Evolutionary conservation across 371 early-diverging fungal species (phyloP).

Genomic region (Mucor circinelloides): DNA sequence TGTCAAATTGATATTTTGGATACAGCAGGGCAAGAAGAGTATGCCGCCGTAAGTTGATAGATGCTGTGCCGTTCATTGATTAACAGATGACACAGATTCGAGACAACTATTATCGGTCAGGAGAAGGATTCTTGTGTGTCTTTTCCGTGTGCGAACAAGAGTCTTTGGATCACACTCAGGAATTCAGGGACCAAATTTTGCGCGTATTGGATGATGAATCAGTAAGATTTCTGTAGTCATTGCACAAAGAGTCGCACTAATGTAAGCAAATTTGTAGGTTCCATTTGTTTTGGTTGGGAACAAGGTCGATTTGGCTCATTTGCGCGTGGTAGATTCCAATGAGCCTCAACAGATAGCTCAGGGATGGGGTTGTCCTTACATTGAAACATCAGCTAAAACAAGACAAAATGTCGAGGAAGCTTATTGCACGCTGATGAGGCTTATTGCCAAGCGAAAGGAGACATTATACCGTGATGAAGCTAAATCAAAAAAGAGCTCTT

Average conservation of each 20-base stretch:
- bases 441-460: constrained; percentile 65
- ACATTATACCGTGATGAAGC: constrained; percentile 41
- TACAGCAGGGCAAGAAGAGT: constrained; percentile 95
- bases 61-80: not conserved
- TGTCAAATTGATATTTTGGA: constrained; percentile 92
- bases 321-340: constrained; percentile 65
- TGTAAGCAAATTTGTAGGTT: constrained; percentile 32
- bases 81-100: constrained; percentile 59
- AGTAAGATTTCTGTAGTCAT: not conserved
- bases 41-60: constrained; percentile 61
- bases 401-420: constrained; percentile 80
- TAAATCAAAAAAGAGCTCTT: constrained; percentile 53
- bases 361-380: constrained; percentile 80
- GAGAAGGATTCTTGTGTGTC: constrained; percentile 90
- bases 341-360: constrained; percentile 70
- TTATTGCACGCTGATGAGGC: constrained; percentile 72
- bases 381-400: constrained; percentile 87
- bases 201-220: constrained; percentile 83
- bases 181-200: constrained; percentile 88
- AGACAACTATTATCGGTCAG: constrained; percentile 90
- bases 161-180: constrained; percentile 80
- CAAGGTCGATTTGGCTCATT: constrained; percentile 77
- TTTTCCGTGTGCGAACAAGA: constrained; percentile 86
- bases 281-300: constrained; percentile 87
- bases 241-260: not conserved